Conservation (phyloP, 192 early-diverging fungal genomes). For the Podila minutissima region DNA sequence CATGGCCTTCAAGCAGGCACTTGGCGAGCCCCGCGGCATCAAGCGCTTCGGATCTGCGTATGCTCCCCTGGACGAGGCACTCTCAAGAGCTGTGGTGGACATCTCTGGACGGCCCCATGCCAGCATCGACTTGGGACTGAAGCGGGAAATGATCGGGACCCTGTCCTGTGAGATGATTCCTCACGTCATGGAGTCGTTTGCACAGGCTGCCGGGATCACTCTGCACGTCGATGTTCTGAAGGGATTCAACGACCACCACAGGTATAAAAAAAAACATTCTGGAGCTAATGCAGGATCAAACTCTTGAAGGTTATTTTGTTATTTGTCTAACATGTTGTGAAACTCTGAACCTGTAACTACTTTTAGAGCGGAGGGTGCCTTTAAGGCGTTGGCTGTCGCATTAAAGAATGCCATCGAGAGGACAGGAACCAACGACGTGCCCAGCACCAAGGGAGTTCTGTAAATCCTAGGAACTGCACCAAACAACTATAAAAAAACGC, state of each 20-base stretch:
- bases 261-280: conserved; percentile 56
- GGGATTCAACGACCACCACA: conserved; percentile 97
- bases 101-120: conserved; percentile 95
- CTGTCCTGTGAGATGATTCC: conserved; percentile 99
- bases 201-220: conserved; percentile 90
- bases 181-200: conserved; percentile 94
- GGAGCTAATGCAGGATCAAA: not conserved
- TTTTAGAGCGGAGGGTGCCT: conserved; percentile 89
- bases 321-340: conserved; percentile 1
- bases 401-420: conserved; percentile 85
- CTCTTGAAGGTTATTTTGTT: conserved; percentile 3
- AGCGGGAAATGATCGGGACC: conserved; percentile 90
- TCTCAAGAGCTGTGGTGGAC: conserved; percentile 95
- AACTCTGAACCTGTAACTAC: not conserved
- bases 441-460: conserved; percentile 94
- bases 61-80: conserved; percentile 96
- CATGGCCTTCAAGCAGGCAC: conserved; percentile 91
- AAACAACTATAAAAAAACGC: too few relatives aligned
- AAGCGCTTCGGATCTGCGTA: conserved; percentile 94
- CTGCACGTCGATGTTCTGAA: conserved; percentile 96
- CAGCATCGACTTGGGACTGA: conserved; percentile 84
- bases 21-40: conserved; percentile 90
- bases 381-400: conserved; percentile 98
- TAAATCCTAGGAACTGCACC: conserved; percentile 27
- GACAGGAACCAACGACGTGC: conserved; percentile 90